These are phyloP conservation scores for Fraxinus latifolia DNA, from an alignment of 305 asterid species.

Conservation along the genomic window DNA sequence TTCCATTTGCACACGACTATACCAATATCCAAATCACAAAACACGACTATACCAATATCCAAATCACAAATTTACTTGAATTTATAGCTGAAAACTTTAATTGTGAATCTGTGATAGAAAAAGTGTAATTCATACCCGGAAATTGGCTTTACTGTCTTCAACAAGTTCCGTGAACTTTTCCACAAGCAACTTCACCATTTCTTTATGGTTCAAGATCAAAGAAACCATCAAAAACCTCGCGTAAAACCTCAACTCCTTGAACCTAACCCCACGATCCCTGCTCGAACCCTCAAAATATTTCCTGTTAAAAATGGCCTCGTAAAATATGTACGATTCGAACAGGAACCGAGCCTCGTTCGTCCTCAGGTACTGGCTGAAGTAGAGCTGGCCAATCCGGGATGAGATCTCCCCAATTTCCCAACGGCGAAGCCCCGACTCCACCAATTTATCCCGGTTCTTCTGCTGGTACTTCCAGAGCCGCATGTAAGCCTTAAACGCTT, in stretches of 20 bases:
- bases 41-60: conserved; percentile 2
- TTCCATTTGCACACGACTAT: neutral
- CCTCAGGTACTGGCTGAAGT: conserved; percentile 83
- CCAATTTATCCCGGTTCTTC: conserved; percentile 67
- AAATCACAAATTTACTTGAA: conserved; percentile 17
- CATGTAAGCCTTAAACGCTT: conserved; percentile 85
- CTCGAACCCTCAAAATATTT: conserved; percentile 75
- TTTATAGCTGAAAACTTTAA: conserved; percentile 3
- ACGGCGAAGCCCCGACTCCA: conserved; percentile 74
- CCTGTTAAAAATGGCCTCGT: conserved; percentile 82
- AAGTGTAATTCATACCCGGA: conserved; percentile 52
- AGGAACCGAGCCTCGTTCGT: conserved; percentile 89
- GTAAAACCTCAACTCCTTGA: conserved; percentile 89
- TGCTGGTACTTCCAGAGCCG: conserved; percentile 88
- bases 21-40: conserved; percentile 13
- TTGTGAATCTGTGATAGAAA: neutral
- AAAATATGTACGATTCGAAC: conserved; percentile 80
- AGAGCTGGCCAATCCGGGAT: conserved; percentile 92
- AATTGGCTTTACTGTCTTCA: conserved; percentile 65
- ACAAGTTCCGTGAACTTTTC: conserved; percentile 76
- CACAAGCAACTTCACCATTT: conserved; percentile 71
- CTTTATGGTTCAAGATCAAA: conserved; percentile 63
- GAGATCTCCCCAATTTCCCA: conserved; percentile 99
- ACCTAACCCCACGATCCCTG: conserved; percentile 76
- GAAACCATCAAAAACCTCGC: conserved; percentile 92